Evolutionary conservation across 176 grass and related monocot species (phyloP), one percentile per base, ranked within the genome.

Genomic region (Microstegium vimineum): DNA sequence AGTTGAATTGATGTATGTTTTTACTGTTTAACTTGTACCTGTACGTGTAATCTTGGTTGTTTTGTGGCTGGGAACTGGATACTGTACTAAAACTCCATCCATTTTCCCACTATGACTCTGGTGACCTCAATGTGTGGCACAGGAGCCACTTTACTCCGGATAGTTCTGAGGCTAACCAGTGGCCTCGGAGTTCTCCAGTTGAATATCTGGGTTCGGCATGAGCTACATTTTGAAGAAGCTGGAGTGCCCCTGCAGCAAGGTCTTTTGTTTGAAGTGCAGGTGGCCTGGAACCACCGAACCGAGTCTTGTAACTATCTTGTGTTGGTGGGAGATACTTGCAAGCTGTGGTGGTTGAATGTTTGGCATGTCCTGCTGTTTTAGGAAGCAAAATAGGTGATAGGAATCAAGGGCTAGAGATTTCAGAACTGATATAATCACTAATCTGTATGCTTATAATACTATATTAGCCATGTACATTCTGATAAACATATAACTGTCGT

Each of bases 41-140:
- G 89, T 85, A 87, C 56, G 25, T 94, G 86, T 89, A 91, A 84
- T 69, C 63, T 84, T 76, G 84, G 77, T 61, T 81, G 14, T 68
- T 80, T 85, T 85, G 72, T 81, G 77, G 7, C 41, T 69, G 83
- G 77, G 61, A 81, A 79, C 86, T 89, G 83, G 86, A 88, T 91
- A 87, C 54, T 86, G 79, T 83, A 69, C 18, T 75, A 62, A 41
- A 45, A 15, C 1, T 6, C 23, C 30, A 74, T 83, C 64, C 84
- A 28, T 25, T 73, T 40, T 45, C 79, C 46, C 31, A 52, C 42
- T 37, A 49, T 46, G 40, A 43, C 79, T 74, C 61, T 0, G 69
- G 87, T 60, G 78, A 17, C 34, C 14, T 57, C 61, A 40, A 75
- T 84, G 86, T 78, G 78, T 66, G 73, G 56, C 83, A 38, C 17